Conservation (phyloP, 768 basidiomycete species). For the Amanita rubescens region DNA sequence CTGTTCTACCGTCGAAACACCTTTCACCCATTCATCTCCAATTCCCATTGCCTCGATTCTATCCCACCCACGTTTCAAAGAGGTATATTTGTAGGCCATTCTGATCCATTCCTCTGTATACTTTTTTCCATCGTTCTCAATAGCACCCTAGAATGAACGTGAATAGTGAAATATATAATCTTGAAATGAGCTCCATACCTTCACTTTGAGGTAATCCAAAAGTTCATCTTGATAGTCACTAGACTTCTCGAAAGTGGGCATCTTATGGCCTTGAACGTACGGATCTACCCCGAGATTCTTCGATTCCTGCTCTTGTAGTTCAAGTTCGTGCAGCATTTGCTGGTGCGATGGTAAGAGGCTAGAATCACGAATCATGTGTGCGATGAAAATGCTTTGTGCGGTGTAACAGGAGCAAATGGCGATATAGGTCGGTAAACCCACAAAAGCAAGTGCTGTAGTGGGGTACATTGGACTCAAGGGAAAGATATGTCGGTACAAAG, state of each 20-base stretch:
- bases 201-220: conserved; percentile 20
- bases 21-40: conserved; percentile 36
- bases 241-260: conserved; percentile 23
- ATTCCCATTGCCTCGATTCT: conserved; percentile 34
- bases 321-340: conserved; percentile 33
- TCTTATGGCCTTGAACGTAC: conserved; percentile 39
- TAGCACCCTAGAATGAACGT: conserved; percentile 20
- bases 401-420: conserved; percentile 40
- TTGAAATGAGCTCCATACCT: neutral
- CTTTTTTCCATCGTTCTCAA: conserved; percentile 34
- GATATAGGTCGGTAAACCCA: conserved; percentile 43
- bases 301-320: conserved; percentile 30
- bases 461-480: conserved; percentile 40
- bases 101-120: conserved; percentile 47
- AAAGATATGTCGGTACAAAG: conserved; percentile 18
- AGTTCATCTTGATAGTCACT: conserved; percentile 37
- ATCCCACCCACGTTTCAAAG: conserved; percentile 37
- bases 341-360: conserved; percentile 33
- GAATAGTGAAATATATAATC: neutral
- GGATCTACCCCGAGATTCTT: conserved; percentile 41
- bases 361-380: conserved; percentile 36
- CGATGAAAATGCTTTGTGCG: conserved; percentile 24
- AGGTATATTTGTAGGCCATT: conserved; percentile 22
- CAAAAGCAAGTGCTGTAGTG: conserved; percentile 44
- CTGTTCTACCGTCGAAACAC: conserved; percentile 28